These are phyloP conservation scores for Musa beccarii DNA, from an alignment of 176 grass and related monocot species.

Conservation along the genomic window DNA sequence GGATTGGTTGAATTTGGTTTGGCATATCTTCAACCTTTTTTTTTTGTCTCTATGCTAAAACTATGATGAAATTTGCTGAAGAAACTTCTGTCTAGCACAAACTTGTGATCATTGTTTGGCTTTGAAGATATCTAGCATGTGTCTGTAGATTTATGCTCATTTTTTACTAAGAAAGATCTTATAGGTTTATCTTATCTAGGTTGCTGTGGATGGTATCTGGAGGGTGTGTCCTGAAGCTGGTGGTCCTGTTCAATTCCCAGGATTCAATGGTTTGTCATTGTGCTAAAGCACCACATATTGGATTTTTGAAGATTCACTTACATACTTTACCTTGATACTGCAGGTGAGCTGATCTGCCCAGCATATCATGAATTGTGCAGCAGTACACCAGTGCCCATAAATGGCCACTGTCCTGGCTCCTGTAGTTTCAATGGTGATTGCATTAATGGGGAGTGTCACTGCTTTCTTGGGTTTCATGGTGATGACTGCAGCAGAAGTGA, in stretches of 20 bases:
- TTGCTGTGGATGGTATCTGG: constrained; percentile 97
- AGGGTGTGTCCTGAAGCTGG: constrained; percentile 72
- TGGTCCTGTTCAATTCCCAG: constrained; percentile 89
- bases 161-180: neutral
- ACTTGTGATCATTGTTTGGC: neutral
- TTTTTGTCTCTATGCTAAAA: neutral
- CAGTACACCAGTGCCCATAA: constrained; percentile 31
- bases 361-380: constrained; percentile 81
- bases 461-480: constrained; percentile 91
- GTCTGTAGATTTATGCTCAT: no score
- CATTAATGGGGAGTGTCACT: constrained; percentile 79
- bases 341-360: constrained; percentile 97
- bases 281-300: neutral
- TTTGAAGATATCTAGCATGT: neutral
- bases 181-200: constrained; percentile 33
- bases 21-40: neutral
- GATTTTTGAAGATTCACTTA: constrained; percentile 11
- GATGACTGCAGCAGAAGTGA: constrained; percentile 73
- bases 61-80: neutral
- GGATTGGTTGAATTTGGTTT: neutral
- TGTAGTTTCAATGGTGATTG: constrained; percentile 91
- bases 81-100: neutral
- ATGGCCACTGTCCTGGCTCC: constrained; percentile 58
- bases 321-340: constrained; percentile 26
- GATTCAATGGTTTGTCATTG: constrained; percentile 61